Evolutionary conservation across 2,329 filamentous ascomycete species (phyloP).

Genomic region (Alternaria infectoria): DNA sequence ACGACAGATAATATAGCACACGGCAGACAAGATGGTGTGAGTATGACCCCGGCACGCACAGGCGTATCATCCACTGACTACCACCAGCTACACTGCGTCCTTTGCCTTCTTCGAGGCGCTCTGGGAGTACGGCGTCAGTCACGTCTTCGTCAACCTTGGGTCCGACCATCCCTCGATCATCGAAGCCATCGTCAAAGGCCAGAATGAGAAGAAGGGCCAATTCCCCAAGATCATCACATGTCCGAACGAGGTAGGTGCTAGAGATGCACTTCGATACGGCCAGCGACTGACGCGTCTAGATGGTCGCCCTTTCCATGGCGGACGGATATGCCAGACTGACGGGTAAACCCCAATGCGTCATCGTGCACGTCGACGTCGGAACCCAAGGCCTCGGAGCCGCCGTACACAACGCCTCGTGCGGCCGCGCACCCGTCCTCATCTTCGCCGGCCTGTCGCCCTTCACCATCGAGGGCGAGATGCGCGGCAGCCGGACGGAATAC

Average conservation of each 20-base stretch:
- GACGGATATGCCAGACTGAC: slow-evolving; percentile 76
- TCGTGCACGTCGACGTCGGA: slow-evolving; percentile 82
- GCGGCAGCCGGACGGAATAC: slow-evolving; percentile 75
- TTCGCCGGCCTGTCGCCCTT: slow-evolving; percentile 80
- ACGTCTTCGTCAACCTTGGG: slow-evolving; percentile 70
- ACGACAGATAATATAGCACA: background rate
- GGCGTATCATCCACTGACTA: background rate
- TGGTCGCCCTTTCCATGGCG: slow-evolving; percentile 85
- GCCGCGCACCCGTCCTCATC: slow-evolving; percentile 75
- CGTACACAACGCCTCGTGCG: slow-evolving; percentile 79
- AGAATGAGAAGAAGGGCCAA: slow-evolving; percentile 67
- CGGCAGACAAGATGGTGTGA: slow-evolving; percentile 30
- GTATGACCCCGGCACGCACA: background rate
- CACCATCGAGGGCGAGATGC: slow-evolving; percentile 77
- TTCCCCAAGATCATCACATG: slow-evolving; percentile 80
- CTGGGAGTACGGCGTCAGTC: slow-evolving; percentile 63
- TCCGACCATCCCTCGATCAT: slow-evolving; percentile 78
- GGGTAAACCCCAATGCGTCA: slow-evolving; percentile 75
- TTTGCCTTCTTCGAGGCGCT: slow-evolving; percentile 84
- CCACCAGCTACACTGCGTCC: slow-evolving; percentile 69
- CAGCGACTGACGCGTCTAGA: slow-evolving; percentile 55
- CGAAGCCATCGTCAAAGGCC: slow-evolving; percentile 79
- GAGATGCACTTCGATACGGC: background rate
- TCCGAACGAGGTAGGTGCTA: slow-evolving; percentile 70
- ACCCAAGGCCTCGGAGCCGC: slow-evolving; percentile 80